Base-by-base conservation (phyloP, 1,284 basidiomycete genomes). In the Austroboletus niveus region DNA sequence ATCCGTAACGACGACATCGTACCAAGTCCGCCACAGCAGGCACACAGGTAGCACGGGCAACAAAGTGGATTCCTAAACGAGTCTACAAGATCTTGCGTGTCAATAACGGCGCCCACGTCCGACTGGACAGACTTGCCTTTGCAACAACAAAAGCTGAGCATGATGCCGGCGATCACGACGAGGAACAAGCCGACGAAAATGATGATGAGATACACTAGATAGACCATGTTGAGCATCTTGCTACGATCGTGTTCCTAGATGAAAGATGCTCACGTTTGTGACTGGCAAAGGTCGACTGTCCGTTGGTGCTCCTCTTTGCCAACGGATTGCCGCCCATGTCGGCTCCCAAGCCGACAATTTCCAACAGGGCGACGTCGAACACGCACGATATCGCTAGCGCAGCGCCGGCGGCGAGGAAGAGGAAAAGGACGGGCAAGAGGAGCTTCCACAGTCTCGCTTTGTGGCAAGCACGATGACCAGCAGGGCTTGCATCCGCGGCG, bases 21-120 rank as follows among this genome's bases (percentile, higher is more conserved):
- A 82, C 82, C 79, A 20, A 84, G 71, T 38, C 82, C 82, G 52
- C 82, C 82, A 52, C 82, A 84, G 64, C 81, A 84, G 4, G 82
- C 82, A 54, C 82, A 84, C 6, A 82, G 70, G 62, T 84, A 84
- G 58, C 82, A 84, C 1, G 82, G 82, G 57, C 80, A 84, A 57
- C 82, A 84, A 0, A 77, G 66, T 1, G 81, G 81, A 50, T 84
- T 84, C 53, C 79, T 58, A 57, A 84, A 83, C 0, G 75, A 61
- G n/a, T 77, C 80, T 80, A 22, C 6, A 34, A 45, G 55, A 49
- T 27, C 17, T 43, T 14, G 5, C 31, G 53, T 15, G 29, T 59
- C 45, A 54, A 42, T 35, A 42, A 8, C 27, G 9, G 12, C 24
- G 32, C 24, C 35, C 40, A 15, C 40, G 27, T 40, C 6, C 17